A percentile compares a stretch with the other conserved stretches of the same genome.
Conservation (phyloP, 179 eudicot species). For the Spergularia azorica region DNA sequence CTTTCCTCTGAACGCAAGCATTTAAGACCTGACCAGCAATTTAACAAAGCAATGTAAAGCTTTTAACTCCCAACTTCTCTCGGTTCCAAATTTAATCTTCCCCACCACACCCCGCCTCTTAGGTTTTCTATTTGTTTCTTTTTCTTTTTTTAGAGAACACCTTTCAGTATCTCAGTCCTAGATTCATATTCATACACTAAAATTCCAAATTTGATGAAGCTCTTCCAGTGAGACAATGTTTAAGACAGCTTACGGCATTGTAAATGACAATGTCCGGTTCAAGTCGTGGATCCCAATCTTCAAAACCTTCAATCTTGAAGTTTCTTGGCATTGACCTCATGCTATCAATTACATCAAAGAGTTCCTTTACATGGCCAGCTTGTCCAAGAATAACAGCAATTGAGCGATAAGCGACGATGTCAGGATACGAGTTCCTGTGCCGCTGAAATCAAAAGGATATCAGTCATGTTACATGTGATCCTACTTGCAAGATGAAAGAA, state of each 20-base stretch:
- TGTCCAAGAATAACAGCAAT: slow-evolving; percentile 96
- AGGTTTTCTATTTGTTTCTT: no score
- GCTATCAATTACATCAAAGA: slow-evolving; percentile 86
- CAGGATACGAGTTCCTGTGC: slow-evolving; percentile 76
- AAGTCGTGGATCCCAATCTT: slow-evolving; percentile 78
- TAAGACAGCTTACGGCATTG: slow-evolving; percentile 66
- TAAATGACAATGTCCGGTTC: slow-evolving; percentile 82
- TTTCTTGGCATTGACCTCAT: slow-evolving; percentile 82
- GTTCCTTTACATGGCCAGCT: slow-evolving; percentile 92
- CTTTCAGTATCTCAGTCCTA: not conserved
- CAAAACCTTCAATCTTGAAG: slow-evolving; percentile 47
- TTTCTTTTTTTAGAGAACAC: not conserved
- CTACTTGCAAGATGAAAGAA: not conserved
- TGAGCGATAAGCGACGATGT: slow-evolving; percentile 77
- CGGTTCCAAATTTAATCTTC: not conserved
- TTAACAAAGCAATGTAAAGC: slow-evolving; percentile 8
- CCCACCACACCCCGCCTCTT: not conserved
- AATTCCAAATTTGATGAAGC: not conserved
- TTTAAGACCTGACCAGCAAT: slow-evolving; percentile 62
- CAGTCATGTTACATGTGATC: slow-evolving; percentile 14
- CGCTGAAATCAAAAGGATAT: slow-evolving; percentile 41
- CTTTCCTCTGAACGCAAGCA: slow-evolving; percentile 79
- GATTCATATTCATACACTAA: not conserved
- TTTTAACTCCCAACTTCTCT: not conserved
- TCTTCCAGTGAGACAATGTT: not conserved